These are phyloP conservation scores for Cryptococcus wingfieldii DNA, from an alignment of 1,284 basidiomycete species.

Conservation along the genomic window DNA sequence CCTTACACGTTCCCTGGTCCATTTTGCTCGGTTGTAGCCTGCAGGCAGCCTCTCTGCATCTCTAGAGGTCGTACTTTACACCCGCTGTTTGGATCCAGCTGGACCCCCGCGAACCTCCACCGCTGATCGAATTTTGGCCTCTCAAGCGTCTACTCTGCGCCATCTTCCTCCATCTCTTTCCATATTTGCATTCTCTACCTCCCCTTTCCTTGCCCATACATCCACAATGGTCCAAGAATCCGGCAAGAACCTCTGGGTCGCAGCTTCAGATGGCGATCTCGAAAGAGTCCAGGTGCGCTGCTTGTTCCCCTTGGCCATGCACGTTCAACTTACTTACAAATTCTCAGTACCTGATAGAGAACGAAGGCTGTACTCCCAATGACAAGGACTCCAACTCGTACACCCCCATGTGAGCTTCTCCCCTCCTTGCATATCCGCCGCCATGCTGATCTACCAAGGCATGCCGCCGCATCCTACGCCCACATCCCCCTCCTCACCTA, in stretches of 20 bases:
- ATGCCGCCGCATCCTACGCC: constrained; percentile 90
- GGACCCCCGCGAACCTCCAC: background rate
- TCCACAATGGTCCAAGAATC: constrained; percentile 33
- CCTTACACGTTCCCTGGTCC: too few species aligned
- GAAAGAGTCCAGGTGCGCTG: constrained; percentile 48
- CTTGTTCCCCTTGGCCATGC: background rate
- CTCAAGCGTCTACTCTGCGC: too few species aligned
- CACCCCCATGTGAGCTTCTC: constrained; percentile 66
- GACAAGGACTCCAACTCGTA: constrained; percentile 72
- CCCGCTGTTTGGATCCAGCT: background rate
- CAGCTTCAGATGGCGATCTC: constrained; percentile 80
- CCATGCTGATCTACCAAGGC: constrained; percentile 53
- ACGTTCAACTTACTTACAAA: background rate
- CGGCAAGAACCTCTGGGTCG: constrained; percentile 81
- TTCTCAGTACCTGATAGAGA: constrained; percentile 58
- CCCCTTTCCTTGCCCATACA: background rate
- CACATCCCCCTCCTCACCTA: constrained; percentile 72
- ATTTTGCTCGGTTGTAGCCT: too few species aligned
- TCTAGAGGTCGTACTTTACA: too few species aligned
- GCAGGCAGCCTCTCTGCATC: too few species aligned
- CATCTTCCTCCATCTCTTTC: background rate
- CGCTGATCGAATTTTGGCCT: background rate
- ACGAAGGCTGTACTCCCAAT: constrained; percentile 67
- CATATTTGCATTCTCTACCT: background rate
- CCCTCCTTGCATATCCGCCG: background rate